Evolutionary conservation across 768 basidiomycete genomes (phyloP).

Genomic region (Tulasnella calospora): DNA sequence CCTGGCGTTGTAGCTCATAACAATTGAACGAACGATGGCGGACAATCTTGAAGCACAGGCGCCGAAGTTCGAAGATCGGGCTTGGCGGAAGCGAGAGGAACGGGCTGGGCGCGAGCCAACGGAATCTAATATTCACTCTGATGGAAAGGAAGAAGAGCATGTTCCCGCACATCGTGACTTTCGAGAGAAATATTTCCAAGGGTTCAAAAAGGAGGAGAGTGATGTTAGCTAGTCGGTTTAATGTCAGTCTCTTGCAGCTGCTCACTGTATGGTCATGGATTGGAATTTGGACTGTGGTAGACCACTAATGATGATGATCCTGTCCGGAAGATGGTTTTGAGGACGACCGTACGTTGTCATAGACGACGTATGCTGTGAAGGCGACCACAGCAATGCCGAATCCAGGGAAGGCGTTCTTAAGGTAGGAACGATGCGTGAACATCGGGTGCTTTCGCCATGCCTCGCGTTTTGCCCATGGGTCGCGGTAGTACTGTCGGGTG

Average conservation of each 20-base stretch:
- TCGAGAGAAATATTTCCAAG: conserved; percentile 79
- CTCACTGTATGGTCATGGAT: not conserved
- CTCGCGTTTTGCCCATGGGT: conserved; percentile 91
- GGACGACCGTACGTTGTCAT: conserved; percentile 54
- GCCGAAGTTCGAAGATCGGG: conserved; percentile 49
- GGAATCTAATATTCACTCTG: conserved; percentile 28
- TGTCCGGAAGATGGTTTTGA: conserved; percentile 3
- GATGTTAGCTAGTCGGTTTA: not conserved
- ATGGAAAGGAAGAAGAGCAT: conserved; percentile 35
- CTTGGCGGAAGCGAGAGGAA: conserved; percentile 10
- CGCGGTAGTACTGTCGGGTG: conserved; percentile 55
- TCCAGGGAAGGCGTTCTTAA: conserved; percentile 87
- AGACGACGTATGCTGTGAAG: conserved; percentile 85
- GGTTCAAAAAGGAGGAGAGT: conserved; percentile 44
- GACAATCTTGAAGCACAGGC: conserved; percentile 41
- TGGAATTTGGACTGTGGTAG: not conserved
- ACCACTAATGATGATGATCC: not conserved
- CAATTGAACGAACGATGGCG: conserved; percentile 66
- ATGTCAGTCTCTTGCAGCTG: not conserved
- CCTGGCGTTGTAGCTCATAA: conserved; percentile 63
- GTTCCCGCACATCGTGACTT: conserved; percentile 87
- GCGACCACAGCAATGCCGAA: conserved; percentile 89
- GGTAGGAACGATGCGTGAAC: conserved; percentile 81
- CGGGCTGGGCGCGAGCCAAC: conserved; percentile 28
- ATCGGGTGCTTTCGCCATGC: conserved; percentile 90